Evolutionary conservation across 2,329 filamentous ascomycete species (phyloP).

Genomic region (Pleochaeta shiraiana): DNA sequence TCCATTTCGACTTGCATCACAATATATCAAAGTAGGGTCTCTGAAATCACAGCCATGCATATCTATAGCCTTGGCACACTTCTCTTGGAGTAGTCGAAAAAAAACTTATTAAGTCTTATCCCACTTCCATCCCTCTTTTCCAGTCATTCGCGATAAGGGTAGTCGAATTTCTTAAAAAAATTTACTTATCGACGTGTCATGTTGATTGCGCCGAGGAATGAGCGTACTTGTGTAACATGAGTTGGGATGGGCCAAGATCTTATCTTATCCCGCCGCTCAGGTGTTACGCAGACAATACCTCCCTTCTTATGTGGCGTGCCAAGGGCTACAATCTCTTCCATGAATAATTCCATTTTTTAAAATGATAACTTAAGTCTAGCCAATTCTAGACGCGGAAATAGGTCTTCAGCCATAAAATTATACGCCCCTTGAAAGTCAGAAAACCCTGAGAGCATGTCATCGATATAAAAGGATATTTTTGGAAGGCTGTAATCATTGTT

Average conservation of each 20-base stretch:
- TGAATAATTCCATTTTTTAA: slow-evolving; percentile 5
- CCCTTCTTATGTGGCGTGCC: background rate
- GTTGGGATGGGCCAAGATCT: background rate
- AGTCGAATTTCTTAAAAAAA: background rate
- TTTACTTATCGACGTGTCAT: background rate
- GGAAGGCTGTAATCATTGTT: background rate
- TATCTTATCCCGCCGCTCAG: background rate
- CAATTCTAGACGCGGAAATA: background rate
- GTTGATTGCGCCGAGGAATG: background rate
- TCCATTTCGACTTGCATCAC: background rate
- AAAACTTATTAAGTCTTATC: background rate
- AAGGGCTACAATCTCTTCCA: background rate
- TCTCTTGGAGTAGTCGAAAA: background rate
- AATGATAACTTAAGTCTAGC: slow-evolving; percentile 5
- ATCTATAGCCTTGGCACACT: background rate
- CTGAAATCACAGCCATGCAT: background rate
- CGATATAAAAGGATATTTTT: slow-evolving; percentile 1
- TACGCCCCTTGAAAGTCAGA: background rate
- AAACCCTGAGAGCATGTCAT: slow-evolving; percentile 4
- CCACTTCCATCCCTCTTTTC: background rate
- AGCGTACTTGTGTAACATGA: background rate
- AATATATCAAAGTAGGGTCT: background rate
- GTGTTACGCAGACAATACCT: background rate
- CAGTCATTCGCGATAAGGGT: background rate
- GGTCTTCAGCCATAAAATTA: background rate